Base-by-base conservation (phyloP, 345 rosid genomes). In the Eucalyptus paniculata region DNA sequence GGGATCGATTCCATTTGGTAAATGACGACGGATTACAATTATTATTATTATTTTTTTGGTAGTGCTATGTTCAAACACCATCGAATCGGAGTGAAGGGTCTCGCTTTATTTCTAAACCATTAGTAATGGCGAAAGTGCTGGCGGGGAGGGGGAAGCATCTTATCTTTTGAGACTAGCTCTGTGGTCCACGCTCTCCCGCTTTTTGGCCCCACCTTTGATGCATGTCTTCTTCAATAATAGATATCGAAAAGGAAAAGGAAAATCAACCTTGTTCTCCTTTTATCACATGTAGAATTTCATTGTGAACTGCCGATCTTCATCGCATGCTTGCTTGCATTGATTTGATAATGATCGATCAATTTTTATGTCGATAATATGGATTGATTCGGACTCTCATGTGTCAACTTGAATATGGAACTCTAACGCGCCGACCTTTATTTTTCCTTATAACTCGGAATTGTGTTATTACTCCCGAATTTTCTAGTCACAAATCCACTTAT, bases 381-480 rank as follows among this genome's bases (percentile, higher is more conserved):
- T 3, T 19, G 82, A 72, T 72, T 12, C 8, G 2, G 1, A 72
- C 26, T 18, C 28, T 34, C 8, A 6, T 1, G 2, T 72, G 15
- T 72, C 82, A 18, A 34, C 44, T 34, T 1, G 26, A 72, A 18
- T 34, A 34, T 19, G 2, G 15, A 37, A 72, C 4, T 37, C 45
- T 37, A 18, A 19, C 3, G 0, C 2, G 2, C 45, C 1, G 0
- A 37, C 77, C 67, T 17, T 32, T 8, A 1, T 8, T 67, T 67
- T 32, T 32, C 19, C 12, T 32, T 32, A 72, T 72, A 34, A 72
- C 26, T 34, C 0, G 23, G 13, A 19, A 19, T 18, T 18, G 14
- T 9, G 37, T 34, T 5, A 69, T 34, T 2, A 10, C 44, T 34
- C 44, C 6, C 11, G 2, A 34, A 34, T 34, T 34, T 72, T 21